Conservation (phyloP, 345 rosid species). For the Iberis pinnata region DNA sequence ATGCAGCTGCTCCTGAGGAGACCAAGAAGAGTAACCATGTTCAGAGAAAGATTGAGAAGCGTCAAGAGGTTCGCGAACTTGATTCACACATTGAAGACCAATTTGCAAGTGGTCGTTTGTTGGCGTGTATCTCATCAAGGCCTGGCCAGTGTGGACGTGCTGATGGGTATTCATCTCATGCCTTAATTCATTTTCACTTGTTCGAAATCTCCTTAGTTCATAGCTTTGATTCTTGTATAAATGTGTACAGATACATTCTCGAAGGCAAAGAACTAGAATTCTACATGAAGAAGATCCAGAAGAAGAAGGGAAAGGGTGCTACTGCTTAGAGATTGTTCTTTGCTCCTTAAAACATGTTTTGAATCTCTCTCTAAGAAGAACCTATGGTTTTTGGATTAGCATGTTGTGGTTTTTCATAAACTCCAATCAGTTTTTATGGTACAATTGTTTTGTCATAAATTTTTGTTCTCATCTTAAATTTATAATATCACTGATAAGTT, state of each 20-base stretch:
- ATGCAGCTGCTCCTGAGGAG: slow-evolving; percentile 43
- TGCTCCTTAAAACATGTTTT: slow-evolving; percentile 18
- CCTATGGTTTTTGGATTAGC: slow-evolving; percentile 23
- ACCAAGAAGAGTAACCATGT: slow-evolving; percentile 57
- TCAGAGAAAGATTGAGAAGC: slow-evolving; percentile 44
- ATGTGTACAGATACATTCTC: slow-evolving; percentile 43
- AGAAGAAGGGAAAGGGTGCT: slow-evolving; percentile 80
- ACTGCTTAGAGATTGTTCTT: slow-evolving; percentile 38
- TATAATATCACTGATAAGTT: background rate
- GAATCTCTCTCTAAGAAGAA: slow-evolving; percentile 8
- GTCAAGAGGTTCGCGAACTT: slow-evolving; percentile 46
- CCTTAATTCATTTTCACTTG: background rate
- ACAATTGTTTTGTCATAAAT: slow-evolving; percentile 8
- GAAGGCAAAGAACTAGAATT: slow-evolving; percentile 74
- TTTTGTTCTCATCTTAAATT: background rate
- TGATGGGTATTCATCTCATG: slow-evolving; percentile 43
- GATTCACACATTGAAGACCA: slow-evolving; percentile 70
- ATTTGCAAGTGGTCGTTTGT: slow-evolving; percentile 53
- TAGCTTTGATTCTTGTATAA: background rate
- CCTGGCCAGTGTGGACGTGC: slow-evolving; percentile 82
- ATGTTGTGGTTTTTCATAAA: slow-evolving; percentile 1
- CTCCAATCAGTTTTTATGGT: slow-evolving; percentile 3
- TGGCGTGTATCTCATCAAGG: slow-evolving; percentile 65
- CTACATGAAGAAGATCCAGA: slow-evolving; percentile 75
- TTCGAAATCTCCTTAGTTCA: background rate